Percentiles rank a stretch among this genome's conserved stretches.
Evolutionary conservation across 257 asterid species (phyloP).

Genomic region (Agastache rugosa): DNA sequence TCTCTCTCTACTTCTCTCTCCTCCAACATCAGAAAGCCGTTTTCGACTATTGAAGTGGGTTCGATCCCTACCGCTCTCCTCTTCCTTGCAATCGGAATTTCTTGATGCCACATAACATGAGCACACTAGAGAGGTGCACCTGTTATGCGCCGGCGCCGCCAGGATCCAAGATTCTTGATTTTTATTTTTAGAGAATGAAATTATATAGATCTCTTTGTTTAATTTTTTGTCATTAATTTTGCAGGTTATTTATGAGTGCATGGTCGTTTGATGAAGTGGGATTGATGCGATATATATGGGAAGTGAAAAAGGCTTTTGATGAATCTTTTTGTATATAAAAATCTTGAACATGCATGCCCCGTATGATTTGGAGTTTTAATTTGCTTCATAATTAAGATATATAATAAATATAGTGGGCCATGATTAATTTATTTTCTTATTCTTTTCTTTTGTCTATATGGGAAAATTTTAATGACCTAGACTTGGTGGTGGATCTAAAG

Average conservation of each 20-base stretch:
- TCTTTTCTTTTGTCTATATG: neutral
- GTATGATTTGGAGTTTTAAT: slow-evolving; percentile 28
- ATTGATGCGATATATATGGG: slow-evolving; percentile 3
- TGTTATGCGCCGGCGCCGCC: slow-evolving; percentile 53
- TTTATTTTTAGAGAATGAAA: neutral
- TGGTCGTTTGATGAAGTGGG: slow-evolving; percentile 5
- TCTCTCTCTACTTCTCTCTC: slow-evolving; percentile 24
- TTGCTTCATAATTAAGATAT: slow-evolving; percentile 39
- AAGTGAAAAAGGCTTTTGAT: neutral
- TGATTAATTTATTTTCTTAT: slow-evolving; percentile 1
- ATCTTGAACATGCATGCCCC: slow-evolving; percentile 31
- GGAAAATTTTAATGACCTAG: slow-evolving; percentile 1
- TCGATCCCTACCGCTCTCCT: slow-evolving; percentile 33
- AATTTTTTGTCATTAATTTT: neutral
- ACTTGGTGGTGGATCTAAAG: no score
- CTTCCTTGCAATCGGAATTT: slow-evolving; percentile 54
- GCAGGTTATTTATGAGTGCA: neutral
- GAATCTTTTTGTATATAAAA: neutral
- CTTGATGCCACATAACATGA: slow-evolving; percentile 71
- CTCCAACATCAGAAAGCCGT: neutral
- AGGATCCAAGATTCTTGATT: slow-evolving; percentile 39
- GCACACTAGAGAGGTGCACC: slow-evolving; percentile 66
- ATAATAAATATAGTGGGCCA: slow-evolving; percentile 34
- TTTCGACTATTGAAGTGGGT: neutral
- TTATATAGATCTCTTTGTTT: neutral